These are phyloP conservation scores for Flaveria brownii DNA, from an alignment of 129 eudicot species.

Conservation along the genomic window DNA sequence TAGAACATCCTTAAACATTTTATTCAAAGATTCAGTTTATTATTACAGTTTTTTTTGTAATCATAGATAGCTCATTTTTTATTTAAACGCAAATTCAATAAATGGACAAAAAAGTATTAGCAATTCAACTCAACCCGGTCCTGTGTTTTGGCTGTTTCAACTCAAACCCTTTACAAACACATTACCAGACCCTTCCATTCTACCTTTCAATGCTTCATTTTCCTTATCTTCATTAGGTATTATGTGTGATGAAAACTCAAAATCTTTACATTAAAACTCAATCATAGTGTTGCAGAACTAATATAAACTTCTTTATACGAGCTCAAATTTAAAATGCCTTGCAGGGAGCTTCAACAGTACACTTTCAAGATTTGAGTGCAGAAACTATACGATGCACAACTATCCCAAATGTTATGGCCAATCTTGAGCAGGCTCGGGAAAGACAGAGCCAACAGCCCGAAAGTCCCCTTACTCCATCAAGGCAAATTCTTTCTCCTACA, in stretches of 20 bases:
- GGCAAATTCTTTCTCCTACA: constrained; percentile 52
- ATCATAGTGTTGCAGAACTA: not conserved
- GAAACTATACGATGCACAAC: constrained; percentile 73
- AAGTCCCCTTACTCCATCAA: constrained; percentile 66
- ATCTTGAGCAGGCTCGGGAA: constrained; percentile 74
- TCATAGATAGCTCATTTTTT: not conserved
- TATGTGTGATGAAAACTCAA: not conserved
- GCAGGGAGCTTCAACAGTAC: constrained; percentile 76
- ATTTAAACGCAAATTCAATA: not conserved
- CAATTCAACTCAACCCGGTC: not conserved
- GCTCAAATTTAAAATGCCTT: constrained; percentile 2
- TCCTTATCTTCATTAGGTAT: not conserved
- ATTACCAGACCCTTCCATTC: not conserved
- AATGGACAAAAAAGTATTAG: constrained; percentile 8
- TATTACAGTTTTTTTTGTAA: not conserved
- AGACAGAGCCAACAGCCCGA: constrained; percentile 65
- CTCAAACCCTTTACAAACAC: not conserved
- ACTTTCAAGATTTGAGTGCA: constrained; percentile 70
- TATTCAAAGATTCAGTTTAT: not conserved
- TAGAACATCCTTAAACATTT: not conserved
- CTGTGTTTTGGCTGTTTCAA: not conserved
- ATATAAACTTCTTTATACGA: not conserved
- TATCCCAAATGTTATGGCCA: constrained; percentile 67
- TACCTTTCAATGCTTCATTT: not conserved
- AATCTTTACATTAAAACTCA: not conserved